These are phyloP conservation scores for Rhododendron vialii DNA, from an alignment of 148 eudicot genomes.

Conservation along the genomic window DNA sequence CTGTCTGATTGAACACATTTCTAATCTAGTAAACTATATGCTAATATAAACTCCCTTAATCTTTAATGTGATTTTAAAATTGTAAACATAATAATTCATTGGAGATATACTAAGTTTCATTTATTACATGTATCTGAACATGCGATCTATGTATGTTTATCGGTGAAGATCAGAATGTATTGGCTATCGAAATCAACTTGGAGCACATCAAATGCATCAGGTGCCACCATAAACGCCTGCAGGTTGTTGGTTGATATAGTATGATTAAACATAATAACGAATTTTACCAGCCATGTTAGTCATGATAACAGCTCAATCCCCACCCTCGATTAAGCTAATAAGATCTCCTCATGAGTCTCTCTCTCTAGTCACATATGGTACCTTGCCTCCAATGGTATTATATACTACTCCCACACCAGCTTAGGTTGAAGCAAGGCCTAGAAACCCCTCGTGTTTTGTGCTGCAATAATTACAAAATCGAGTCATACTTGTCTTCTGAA, in stretches of 20 bases:
- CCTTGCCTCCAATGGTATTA: neutral
- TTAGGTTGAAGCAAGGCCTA: neutral
- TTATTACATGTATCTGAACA: neutral
- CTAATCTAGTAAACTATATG: neutral
- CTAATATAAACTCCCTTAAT: neutral
- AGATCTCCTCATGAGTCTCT: neutral
- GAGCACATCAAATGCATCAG: neutral
- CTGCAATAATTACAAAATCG: neutral
- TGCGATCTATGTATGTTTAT: too few species aligned
- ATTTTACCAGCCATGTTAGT: too few species aligned
- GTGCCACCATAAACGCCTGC: neutral
- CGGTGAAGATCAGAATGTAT: neutral
- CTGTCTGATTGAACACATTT: neutral
- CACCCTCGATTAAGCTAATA: neutral
- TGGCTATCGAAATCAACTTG: neutral
- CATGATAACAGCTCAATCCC: too few species aligned
- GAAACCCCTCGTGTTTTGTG: neutral
- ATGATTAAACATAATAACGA: neutral
- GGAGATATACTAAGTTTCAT: neutral
- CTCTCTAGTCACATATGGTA: neutral
- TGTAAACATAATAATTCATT: too few species aligned
- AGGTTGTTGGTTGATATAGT: neutral
- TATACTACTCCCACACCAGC: neutral
- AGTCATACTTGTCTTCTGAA: neutral
- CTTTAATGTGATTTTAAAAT: too few species aligned